A percentile compares a stretch with the other conserved stretches of the same genome.
Conservation (phyloP, 2,329 filamentous ascomycete genomes). For the Stenocarpella maydis region DNA sequence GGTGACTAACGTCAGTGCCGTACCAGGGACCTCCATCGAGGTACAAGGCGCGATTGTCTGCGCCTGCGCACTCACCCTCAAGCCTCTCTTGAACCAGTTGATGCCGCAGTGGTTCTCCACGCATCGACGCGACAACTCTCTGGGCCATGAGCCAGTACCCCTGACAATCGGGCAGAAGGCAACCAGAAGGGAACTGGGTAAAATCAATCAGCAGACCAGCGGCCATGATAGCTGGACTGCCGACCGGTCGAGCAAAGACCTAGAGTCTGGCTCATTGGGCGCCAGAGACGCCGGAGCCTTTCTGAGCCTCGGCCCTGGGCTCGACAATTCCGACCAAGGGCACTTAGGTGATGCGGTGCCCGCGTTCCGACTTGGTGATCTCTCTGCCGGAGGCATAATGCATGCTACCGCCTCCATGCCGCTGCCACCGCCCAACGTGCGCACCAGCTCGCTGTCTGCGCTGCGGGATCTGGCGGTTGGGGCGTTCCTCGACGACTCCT, state of each 20-base stretch:
- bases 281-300: background rate
- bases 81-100: conserved; percentile 47
- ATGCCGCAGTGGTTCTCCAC: conserved; percentile 5
- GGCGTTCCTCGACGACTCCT: conserved; percentile 21
- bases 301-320: background rate
- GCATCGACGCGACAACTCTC: background rate
- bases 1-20: background rate
- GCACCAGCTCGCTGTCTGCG: background rate
- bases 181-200: background rate
- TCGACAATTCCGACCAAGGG: background rate
- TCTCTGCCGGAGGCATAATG: background rate
- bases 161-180: background rate
- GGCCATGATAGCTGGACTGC: conserved; percentile 7
- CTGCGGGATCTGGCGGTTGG: background rate
- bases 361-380: background rate
- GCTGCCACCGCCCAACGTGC: background rate
- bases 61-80: conserved; percentile 49
- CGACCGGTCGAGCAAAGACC: conserved; percentile 7
- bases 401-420: background rate
- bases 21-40: conserved; percentile 43
- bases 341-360: background rate
- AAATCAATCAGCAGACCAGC: background rate
- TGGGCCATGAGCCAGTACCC: background rate
- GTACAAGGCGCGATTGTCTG: conserved; percentile 48
- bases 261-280: background rate